These are phyloP conservation scores for Grigorovia transvaalensis DNA, from an alignment of 805 yeast species.

Conservation along the genomic window DNA sequence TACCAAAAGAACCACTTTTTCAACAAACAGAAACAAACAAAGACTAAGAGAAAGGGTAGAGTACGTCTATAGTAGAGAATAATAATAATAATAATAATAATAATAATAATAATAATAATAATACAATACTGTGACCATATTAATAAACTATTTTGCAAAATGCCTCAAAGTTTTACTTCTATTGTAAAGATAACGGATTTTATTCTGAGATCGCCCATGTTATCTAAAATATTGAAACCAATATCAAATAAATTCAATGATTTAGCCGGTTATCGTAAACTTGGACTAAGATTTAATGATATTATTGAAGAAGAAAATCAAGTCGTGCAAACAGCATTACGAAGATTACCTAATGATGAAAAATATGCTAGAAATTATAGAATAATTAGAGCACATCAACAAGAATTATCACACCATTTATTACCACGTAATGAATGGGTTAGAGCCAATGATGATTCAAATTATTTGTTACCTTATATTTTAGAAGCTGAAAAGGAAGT, in stretches of 20 bases:
- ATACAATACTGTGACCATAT: too few relatives aligned
- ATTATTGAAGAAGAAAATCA: conserved; percentile 81
- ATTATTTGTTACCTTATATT: conserved; percentile 78
- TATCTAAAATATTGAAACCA: conserved; percentile 70
- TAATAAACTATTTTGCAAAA: conserved; percentile 3
- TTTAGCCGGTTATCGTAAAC: conserved; percentile 84
- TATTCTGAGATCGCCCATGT: conserved; percentile 69
- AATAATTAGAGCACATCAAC: conserved; percentile 85
- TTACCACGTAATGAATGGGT: conserved; percentile 73
- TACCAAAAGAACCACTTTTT: too few relatives aligned
- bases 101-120: too few relatives aligned
- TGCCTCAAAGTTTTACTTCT: conserved; percentile 47
- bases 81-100: too few relatives aligned
- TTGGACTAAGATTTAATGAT: conserved; percentile 90
- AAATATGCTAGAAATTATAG: conserved; percentile 88
- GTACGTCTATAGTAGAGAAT: background rate
- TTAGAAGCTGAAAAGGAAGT: conserved; percentile 92
- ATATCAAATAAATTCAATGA: conserved; percentile 63
- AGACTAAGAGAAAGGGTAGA: background rate
- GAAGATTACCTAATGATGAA: conserved; percentile 77
- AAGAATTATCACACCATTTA: conserved; percentile 70
- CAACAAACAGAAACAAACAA: background rate
- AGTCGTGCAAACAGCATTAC: conserved; percentile 72
- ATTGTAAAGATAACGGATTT: conserved; percentile 67
- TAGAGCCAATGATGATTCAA: conserved; percentile 68